These are phyloP conservation scores for Asterionellopsis glacialis DNA, from an alignment of 108 stramenopile genomes.

Conservation along the genomic window DNA sequence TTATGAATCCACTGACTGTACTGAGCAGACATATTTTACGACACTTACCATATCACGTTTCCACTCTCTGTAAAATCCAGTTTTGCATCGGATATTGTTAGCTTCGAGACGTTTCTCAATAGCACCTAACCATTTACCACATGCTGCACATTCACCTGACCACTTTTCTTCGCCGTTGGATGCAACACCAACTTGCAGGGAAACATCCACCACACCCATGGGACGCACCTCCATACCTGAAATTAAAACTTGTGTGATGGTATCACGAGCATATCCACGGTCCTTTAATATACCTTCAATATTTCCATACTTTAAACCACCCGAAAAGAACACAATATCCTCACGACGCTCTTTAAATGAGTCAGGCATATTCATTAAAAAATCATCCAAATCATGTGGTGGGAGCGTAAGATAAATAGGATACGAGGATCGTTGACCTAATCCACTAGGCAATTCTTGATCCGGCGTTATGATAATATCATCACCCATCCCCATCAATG, in stretches of 20 bases:
- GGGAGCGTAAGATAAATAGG: slow-evolving; percentile 77
- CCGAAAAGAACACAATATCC: slow-evolving; percentile 79
- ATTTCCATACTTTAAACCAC: slow-evolving; percentile 62
- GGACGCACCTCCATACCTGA: slow-evolving; percentile 51
- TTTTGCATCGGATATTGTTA: slow-evolving; percentile 52
- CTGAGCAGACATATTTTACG: no score
- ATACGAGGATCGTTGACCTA: slow-evolving; percentile 43
- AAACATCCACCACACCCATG: slow-evolving; percentile 36
- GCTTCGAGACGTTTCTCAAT: slow-evolving; percentile 55
- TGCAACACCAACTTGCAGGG: slow-evolving; percentile 52
- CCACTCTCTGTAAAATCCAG: slow-evolving; percentile 81
- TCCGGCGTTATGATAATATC: slow-evolving; percentile 56
- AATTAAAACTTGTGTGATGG: slow-evolving; percentile 69
- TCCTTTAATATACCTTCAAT: slow-evolving; percentile 70
- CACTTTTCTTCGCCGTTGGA: slow-evolving; percentile 64
- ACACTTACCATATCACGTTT: slow-evolving; percentile 55
- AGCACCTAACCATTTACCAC: slow-evolving; percentile 83
- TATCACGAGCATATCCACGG: slow-evolving; percentile 65
- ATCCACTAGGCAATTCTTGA: slow-evolving; percentile 40
- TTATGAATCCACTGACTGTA: no score
- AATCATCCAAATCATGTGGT: slow-evolving; percentile 50
- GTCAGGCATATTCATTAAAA: slow-evolving; percentile 53
- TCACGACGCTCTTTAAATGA: slow-evolving; percentile 42
- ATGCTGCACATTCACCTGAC: slow-evolving; percentile 68
- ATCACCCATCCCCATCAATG: slow-evolving; percentile 52